These are phyloP conservation scores for Sphaerobolus stellatus DNA, from an alignment of 1,284 basidiomycete genomes.

Conservation along the genomic window DNA sequence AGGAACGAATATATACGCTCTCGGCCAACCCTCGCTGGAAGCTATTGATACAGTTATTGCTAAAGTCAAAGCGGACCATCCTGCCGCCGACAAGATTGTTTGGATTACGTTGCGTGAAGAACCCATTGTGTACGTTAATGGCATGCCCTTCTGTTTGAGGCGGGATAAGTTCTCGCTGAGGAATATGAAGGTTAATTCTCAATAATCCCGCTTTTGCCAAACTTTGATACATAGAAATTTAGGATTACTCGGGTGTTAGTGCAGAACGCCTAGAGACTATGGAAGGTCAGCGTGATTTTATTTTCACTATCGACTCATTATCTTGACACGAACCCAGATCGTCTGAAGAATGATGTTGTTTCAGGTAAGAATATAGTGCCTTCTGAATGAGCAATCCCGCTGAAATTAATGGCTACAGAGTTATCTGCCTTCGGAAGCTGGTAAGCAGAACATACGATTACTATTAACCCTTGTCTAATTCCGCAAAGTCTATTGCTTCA, in stretches of 20 bases:
- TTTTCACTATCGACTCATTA: not conserved
- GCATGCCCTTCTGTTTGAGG: conserved; percentile 45
- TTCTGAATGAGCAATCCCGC: not conserved
- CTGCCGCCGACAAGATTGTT: conserved; percentile 62
- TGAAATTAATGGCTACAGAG: conserved; percentile 48
- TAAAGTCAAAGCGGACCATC: conserved; percentile 64
- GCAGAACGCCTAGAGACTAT: conserved; percentile 82
- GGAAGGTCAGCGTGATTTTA: conserved; percentile 43
- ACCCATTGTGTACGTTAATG: conserved; percentile 93
- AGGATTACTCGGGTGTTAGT: conserved; percentile 92
- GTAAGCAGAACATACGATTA: conserved; percentile 31
- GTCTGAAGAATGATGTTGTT: conserved; percentile 88
- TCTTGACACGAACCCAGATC: conserved; percentile 43
- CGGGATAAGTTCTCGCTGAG: conserved; percentile 78
- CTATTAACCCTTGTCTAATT: not conserved
- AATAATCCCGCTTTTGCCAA: not conserved
- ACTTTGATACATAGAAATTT: conserved; percentile 1
- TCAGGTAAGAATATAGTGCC: not conserved
- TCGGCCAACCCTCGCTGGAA: conserved; percentile 90
- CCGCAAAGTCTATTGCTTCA: conserved; percentile 75
- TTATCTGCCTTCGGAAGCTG: conserved; percentile 81
- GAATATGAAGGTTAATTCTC: conserved; percentile 71
- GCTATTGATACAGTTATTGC: conserved; percentile 85
- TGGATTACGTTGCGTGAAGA: conserved; percentile 96
- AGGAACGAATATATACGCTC: conserved; percentile 83